Evolutionary conservation across 345 rosid genomes (phyloP).

Genomic region (Kernera saxatilis): DNA sequence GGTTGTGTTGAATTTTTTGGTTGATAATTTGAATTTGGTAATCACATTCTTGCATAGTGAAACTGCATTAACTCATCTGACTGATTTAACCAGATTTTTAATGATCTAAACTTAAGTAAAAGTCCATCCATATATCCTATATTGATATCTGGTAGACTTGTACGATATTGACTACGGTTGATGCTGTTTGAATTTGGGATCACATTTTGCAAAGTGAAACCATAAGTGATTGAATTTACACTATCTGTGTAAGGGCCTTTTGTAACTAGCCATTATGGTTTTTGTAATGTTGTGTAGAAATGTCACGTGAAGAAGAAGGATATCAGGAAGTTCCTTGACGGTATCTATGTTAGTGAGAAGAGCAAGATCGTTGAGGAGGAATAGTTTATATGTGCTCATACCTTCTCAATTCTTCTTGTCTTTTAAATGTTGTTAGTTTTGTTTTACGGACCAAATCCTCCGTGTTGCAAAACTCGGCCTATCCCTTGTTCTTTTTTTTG

Average conservation of each 20-base stretch:
- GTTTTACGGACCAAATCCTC: not conserved
- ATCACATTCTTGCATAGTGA: too few species aligned
- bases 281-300: conserved; percentile 36
- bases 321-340: conserved; percentile 63
- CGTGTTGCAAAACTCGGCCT: conserved; percentile 7
- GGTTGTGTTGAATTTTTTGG: too few species aligned
- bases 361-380: conserved; percentile 38
- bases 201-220: not conserved
- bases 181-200: not conserved
- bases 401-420: too few species aligned
- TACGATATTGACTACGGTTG: too few species aligned
- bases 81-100: too few species aligned
- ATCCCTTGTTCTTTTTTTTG: not conserved
- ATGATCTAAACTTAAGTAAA: too few species aligned
- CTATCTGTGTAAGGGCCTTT: too few species aligned
- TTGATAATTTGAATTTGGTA: too few species aligned
- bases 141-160: too few species aligned
- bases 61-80: too few species aligned
- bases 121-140: too few species aligned
- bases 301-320: conserved; percentile 64
- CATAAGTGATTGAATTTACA: not conserved
- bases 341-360: conserved; percentile 63
- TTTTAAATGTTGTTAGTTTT: conserved; percentile 13
- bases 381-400: too few species aligned
- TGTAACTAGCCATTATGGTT: not conserved